Conservation (phyloP, 2,329 filamentous ascomycete species). For the Lomentospora prolificans region DNA sequence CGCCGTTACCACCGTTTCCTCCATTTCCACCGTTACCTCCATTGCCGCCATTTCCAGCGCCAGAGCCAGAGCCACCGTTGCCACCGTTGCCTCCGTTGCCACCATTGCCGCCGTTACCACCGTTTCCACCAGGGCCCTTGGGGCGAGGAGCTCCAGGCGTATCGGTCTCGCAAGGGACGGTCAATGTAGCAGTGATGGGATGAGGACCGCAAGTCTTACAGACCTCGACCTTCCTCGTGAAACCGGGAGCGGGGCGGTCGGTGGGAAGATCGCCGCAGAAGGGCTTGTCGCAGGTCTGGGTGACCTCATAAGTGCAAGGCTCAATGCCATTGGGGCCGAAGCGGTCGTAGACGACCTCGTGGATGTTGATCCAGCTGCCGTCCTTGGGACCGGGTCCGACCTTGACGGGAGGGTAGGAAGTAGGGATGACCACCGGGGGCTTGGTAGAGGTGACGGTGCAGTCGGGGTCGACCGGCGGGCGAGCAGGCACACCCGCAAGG, state of each 20-base stretch:
- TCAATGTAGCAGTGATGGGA: conserved; percentile 1
- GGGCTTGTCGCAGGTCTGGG: conserved; percentile 9
- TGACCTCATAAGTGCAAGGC: conserved; percentile 11
- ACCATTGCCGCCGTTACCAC: not conserved
- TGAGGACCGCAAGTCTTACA: conserved; percentile 1
- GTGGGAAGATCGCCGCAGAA: conserved; percentile 5
- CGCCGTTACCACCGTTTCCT: not conserved
- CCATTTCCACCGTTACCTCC: not conserved
- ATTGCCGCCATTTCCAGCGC: not conserved
- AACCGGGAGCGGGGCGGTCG: conserved; percentile 9
- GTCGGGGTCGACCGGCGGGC: not conserved
- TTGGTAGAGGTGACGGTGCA: not conserved
- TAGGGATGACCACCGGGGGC: not conserved
- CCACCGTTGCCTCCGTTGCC: not conserved
- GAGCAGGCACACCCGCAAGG: not conserved
- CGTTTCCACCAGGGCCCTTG: not conserved
- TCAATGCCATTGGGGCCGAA: conserved; percentile 9
- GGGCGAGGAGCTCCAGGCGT: not conserved
- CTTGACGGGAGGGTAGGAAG: not conserved
- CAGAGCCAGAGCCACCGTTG: not conserved
- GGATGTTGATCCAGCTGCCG: conserved; percentile 6
- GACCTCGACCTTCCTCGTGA: conserved; percentile 9
- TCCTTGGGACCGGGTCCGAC: not conserved
- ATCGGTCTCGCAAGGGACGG: not conserved
- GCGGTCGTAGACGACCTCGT: conserved; percentile 10